A percentile compares a stretch with the other conserved stretches of the same genome.
Conservation (phyloP, 2,329 filamentous ascomycete genomes). For the Aspergillus japonicus region DNA sequence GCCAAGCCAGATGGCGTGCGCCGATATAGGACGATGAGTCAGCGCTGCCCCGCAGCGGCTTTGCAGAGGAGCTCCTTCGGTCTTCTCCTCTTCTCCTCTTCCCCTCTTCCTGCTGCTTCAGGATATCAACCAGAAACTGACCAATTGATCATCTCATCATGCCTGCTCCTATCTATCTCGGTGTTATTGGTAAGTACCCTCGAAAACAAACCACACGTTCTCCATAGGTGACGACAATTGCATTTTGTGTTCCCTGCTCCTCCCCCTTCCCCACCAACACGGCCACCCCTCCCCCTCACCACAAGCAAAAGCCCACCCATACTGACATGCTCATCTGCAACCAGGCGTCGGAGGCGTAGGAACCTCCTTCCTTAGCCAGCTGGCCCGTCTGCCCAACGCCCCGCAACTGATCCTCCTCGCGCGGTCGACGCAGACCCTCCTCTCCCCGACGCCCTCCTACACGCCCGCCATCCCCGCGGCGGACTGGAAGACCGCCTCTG, state of each 20-base stretch:
- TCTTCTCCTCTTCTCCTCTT: neutral
- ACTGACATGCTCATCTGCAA: neutral
- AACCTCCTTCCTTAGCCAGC: conserved; percentile 83
- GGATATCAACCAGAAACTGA: neutral
- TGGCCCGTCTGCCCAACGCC: conserved; percentile 66
- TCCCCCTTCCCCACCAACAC: neutral
- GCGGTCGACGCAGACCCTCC: conserved; percentile 79
- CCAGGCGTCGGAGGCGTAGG: conserved; percentile 89
- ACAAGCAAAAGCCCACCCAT: neutral
- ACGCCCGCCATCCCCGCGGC: conserved; percentile 61
- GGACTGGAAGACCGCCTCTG: conserved; percentile 57
- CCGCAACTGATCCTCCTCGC: conserved; percentile 81
- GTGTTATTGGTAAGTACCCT: conserved; percentile 40
- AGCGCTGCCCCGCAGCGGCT: conserved; percentile 9
- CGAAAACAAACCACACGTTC: neutral
- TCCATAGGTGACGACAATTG: neutral
- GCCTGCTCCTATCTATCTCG: conserved; percentile 43
- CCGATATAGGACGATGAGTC: conserved; percentile 14
- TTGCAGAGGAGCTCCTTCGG: conserved; percentile 10
- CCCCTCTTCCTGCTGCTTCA: neutral
- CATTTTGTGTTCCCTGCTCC: neutral
- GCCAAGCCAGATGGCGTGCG: neutral
- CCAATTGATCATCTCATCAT: conserved; percentile 22
- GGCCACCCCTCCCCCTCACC: neutral
- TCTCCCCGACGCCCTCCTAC: conserved; percentile 66